Conservation (phyloP, 2,329 filamentous ascomycete species). For the Venturia aucupariae region DNA sequence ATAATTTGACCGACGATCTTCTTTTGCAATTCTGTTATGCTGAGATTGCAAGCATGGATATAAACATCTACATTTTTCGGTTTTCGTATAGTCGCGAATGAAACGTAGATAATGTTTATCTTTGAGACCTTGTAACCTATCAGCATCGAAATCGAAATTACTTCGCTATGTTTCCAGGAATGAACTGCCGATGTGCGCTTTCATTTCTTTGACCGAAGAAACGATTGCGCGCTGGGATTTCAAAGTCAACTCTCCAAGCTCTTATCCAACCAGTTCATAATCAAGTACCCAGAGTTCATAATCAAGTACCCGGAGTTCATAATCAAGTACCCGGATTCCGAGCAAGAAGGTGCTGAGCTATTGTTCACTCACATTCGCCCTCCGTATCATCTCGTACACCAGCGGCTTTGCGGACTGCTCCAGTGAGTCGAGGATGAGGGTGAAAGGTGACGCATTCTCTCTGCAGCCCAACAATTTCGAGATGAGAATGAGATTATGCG, state of each 20-base stretch:
- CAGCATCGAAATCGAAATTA: background rate
- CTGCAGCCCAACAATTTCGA: constrained; percentile 72
- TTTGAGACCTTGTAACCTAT: constrained; percentile 45
- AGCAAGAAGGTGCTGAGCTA: background rate
- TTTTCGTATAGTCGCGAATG: constrained; percentile 63
- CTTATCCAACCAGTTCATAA: background rate
- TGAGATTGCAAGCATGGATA: constrained; percentile 54
- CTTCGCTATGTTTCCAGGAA: background rate
- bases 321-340: background rate
- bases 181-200: background rate
- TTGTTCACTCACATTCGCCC: constrained; percentile 54
- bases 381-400: constrained; percentile 61
- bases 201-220: background rate
- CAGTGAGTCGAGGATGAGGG: constrained; percentile 72
- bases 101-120: constrained; percentile 63
- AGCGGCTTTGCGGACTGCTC: constrained; percentile 70
- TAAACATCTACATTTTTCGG: constrained; percentile 58
- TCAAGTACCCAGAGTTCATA: background rate
- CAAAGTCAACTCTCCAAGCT: background rate
- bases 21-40: constrained; percentile 45
- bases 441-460: constrained; percentile 76
- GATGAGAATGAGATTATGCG: constrained; percentile 75
- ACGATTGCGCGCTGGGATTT: background rate
- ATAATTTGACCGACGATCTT: constrained; percentile 48
- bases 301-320: no score